A percentile compares a stretch with the other conserved stretches of the same genome.
Conservation (phyloP, 1,284 basidiomycete genomes). For the Abortiporus biennis region DNA sequence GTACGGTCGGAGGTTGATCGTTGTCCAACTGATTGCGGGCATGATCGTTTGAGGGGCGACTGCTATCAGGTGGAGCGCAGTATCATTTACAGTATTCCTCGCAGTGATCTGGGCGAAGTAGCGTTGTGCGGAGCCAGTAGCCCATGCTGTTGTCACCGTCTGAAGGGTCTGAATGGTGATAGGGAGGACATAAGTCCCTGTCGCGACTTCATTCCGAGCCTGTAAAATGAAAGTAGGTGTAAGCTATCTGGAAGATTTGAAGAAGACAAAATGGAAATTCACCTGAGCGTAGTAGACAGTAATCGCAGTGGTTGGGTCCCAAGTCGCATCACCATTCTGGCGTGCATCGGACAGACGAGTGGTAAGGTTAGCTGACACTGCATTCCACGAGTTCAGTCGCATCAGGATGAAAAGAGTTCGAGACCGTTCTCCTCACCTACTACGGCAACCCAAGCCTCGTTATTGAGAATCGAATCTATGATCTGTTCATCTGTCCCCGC, state of each 20-base stretch:
- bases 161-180: conserved; percentile 20
- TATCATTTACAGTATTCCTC: conserved; percentile 27
- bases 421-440: conserved; percentile 19
- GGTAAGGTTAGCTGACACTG: conserved; percentile 28
- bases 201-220: conserved; percentile 27
- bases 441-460: conserved; percentile 28
- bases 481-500: conserved; percentile 24
- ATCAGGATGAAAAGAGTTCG: no score
- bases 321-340: conserved; percentile 23
- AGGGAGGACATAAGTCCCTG: conserved; percentile 26
- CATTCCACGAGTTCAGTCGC: no score
- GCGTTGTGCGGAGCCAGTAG: conserved; percentile 22
- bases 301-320: conserved; percentile 25
- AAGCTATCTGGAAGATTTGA: background rate
- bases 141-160: conserved; percentile 18
- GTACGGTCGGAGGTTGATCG: conserved; percentile 43
- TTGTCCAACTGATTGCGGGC: conserved; percentile 27
- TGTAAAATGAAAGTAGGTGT: conserved; percentile 4
- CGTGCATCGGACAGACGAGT: conserved; percentile 22
- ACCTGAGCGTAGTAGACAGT: conserved; percentile 30
- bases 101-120: conserved; percentile 25
- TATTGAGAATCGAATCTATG: conserved; percentile 22
- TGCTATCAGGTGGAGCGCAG: conserved; percentile 33
- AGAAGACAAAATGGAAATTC: background rate
- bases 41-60: conserved; percentile 42